Conservation (phyloP, 2,329 filamentous ascomycete genomes). For the Botrytis tulipae region DNA sequence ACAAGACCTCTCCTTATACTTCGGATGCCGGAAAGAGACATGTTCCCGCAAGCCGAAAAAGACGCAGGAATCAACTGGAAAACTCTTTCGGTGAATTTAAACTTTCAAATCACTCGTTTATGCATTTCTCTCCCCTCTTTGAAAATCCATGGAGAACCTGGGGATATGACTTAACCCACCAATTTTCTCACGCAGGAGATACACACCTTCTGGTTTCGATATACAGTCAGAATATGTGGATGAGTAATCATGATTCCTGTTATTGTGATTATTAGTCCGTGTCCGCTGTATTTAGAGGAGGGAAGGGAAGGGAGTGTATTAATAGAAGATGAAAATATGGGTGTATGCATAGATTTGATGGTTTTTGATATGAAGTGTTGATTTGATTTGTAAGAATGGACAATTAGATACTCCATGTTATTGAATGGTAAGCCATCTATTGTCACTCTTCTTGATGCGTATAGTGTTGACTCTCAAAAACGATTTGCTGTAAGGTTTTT, state of each 20-base stretch:
- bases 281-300: background rate
- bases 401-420: background rate
- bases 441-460: background rate
- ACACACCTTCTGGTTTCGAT: background rate
- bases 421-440: background rate
- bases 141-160: background rate
- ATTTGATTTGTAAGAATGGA: background rate
- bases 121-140: background rate
- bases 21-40: too few relatives aligned
- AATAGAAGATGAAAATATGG: background rate
- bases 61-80: too few relatives aligned
- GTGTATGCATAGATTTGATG: background rate
- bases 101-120: too few relatives aligned
- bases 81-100: too few relatives aligned
- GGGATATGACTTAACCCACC: too few relatives aligned
- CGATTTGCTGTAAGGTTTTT: rapidly evolving
- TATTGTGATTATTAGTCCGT: background rate
- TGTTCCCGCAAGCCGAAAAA: too few relatives aligned
- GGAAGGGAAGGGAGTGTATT: background rate
- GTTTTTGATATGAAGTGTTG: background rate
- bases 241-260: background rate
- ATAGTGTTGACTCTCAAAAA: background rate
- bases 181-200: too few relatives aligned
- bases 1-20: too few relatives aligned
- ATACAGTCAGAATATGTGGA: background rate